Evolutionary conservation across 306 rosid genomes (phyloP), one percentile per base, ranked within the genome.

Genomic region (Malus sylvestris): DNA sequence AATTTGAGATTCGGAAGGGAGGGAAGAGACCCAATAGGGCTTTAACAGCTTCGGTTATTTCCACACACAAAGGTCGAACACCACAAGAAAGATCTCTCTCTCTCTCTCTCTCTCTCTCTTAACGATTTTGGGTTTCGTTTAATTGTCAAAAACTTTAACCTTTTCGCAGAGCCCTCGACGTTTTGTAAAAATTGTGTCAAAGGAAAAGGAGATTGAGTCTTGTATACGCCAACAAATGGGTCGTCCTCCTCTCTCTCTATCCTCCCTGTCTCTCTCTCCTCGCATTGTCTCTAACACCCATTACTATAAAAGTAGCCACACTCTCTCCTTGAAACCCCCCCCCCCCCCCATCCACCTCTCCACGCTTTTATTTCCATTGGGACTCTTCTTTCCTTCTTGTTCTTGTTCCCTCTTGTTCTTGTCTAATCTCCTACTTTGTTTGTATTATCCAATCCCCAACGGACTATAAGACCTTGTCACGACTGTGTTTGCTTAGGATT

Each of bases 261-360:
- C 27, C 27, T 1, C 27, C 27, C 42, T 13, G 2, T 29, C 4
- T 30, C 49, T 63, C 44, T 15, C 20, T 52, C 74, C 62, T 78
- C 55, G 4, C 30, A 22, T n/a, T 27, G 62, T 67, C 69, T 58
- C 74, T 0, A 68, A 77, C 86, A 88, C 76, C 86, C 88, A 76
- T 89, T 94, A 85, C 97, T 95, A 95, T 95, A 95, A 95, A 89
- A 87, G 86, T 80, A 80, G 76, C 83, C 78, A 78, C 86, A 81
- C 91, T 84, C 70, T 82, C 83, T 46, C 85, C 70, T 42, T 61
- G 30, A 77, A 16, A 81, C 82, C 52, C 78, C 67, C 80, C 73
- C 80, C 73, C 33, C 33, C 78, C 67, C 80, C 80, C 73, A 80
- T 35, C 75, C 45, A 49, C 35, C 78, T 67, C 72, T 20, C 46